Evolutionary conservation across 2,329 filamentous ascomycete species (phyloP).

Genomic region (Penicillium sp.): DNA sequence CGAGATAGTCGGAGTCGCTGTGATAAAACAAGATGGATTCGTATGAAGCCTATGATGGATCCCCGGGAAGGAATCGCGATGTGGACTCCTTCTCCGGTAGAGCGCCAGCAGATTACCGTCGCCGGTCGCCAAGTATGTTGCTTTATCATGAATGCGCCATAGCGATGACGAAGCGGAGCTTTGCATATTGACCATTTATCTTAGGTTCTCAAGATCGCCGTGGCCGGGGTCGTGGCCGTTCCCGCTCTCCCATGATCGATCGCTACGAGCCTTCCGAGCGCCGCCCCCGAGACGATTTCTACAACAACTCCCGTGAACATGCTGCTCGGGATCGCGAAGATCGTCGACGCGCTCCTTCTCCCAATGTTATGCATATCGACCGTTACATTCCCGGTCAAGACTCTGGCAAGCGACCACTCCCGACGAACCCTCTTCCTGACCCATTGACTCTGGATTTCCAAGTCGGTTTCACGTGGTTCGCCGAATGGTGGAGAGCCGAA

Average conservation of each 20-base stretch:
- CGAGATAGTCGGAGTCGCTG: neutral
- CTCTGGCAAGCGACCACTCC: slow-evolving; percentile 52
- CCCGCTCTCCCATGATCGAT: slow-evolving; percentile 65
- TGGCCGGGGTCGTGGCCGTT: slow-evolving; percentile 50
- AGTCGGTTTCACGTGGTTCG: slow-evolving; percentile 68
- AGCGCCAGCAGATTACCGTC: slow-evolving; percentile 43
- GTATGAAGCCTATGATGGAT: slow-evolving; percentile 49
- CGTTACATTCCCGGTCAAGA: slow-evolving; percentile 67
- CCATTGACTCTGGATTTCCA: slow-evolving; percentile 65
- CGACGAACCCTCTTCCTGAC: slow-evolving; percentile 60
- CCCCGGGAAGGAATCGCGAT: slow-evolving; percentile 46
- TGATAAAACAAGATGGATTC: slow-evolving; percentile 43
- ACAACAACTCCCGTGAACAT: slow-evolving; percentile 46
- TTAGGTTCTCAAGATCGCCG: slow-evolving; percentile 45
- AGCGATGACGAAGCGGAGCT: neutral
- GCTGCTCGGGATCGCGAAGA: slow-evolving; percentile 58
- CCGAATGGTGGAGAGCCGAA: slow-evolving; percentile 68
- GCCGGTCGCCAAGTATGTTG: slow-evolving; percentile 50
- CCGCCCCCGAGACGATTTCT: slow-evolving; percentile 61
- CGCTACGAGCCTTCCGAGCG: slow-evolving; percentile 62
- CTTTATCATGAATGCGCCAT: neutral
- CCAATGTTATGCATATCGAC: slow-evolving; percentile 60
- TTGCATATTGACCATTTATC: slow-evolving; percentile 5
- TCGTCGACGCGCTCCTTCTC: slow-evolving; percentile 59
- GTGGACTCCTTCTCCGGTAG: slow-evolving; percentile 41